Evolutionary conservation across 1,139 yeast species (phyloP), one percentile per base, ranked within the genome.

Genomic region (Sugiyamaella japonica): DNA sequence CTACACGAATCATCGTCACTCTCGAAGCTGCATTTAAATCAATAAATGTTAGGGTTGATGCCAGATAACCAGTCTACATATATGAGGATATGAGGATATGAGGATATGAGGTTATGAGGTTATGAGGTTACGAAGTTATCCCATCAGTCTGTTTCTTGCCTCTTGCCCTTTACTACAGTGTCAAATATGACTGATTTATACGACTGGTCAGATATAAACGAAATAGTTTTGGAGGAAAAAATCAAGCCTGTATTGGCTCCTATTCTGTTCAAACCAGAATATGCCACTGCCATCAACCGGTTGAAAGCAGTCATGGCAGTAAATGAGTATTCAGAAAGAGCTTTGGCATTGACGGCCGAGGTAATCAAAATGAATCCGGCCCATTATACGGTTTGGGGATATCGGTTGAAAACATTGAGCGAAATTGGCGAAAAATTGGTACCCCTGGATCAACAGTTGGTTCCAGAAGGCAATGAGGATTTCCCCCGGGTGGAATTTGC

Each of bases 341-440:
- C 96, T 0, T 70, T 89, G 38, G 77, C 77, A 28, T 71, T 90
- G 46, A 86, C 96, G 0, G 77, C 79, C 28, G 70, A 73, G 38
- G 85, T 87, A 2, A 84, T 95, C 53, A 80, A 74, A 13, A 66
- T 80, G 57, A 83, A 89, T 50, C 93, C 98, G 0, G 96, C 97
- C 0, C 97, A 91, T 70, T 93, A 93, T 68, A 86, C 97, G 0
- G 85, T 85, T 1, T 93, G 99, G 98, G 74, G 73, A 48, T 93
- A 86, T 70, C 75, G 98, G 15, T 82, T 74, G 58, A 77, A 83
- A 56, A 82, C 84, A 12, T 70, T 89, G 44, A 67, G 57, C 38
- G 51, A 66, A 44, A 63, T 58, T 63, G 82, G 61, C 60, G 72
- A 15, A 67, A 73, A 49, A 70, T 75, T 60, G 54, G 61, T 47